These are phyloP conservation scores for Debaryomycetaceae sp. DNA, from an alignment of 1,139 yeast genomes.

Conservation along the genomic window DNA sequence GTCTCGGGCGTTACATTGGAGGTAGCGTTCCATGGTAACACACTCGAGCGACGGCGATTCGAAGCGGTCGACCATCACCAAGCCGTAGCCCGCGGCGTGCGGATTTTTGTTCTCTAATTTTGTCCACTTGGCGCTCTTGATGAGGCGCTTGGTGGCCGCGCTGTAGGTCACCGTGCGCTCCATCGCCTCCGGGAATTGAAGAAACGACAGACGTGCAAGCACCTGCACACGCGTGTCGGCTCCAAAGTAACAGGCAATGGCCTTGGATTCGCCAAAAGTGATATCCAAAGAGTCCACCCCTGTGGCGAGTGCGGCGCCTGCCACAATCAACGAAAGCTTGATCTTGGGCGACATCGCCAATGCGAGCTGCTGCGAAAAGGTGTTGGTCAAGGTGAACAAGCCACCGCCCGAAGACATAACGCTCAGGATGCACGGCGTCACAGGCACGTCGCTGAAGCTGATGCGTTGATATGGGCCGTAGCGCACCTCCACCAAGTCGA, in stretches of 20 bases:
- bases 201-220: conserved; percentile 13
- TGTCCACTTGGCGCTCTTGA: conserved; percentile 10
- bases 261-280: conserved; percentile 12
- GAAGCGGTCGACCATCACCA: conserved; percentile 14
- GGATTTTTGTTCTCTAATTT: conserved; percentile 8
- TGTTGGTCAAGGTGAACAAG: conserved; percentile 12
- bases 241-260: conserved; percentile 14
- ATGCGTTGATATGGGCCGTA: conserved; percentile 12
- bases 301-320: conserved; percentile 13
- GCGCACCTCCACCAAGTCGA: conserved; percentile 17
- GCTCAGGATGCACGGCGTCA: conserved; percentile 17
- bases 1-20: conserved; percentile 12
- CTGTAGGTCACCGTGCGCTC: conserved; percentile 10
- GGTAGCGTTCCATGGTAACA: conserved; percentile 13
- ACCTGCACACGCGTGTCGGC: conserved; percentile 18
- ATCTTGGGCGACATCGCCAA: conserved; percentile 10
- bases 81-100: conserved; percentile 11
- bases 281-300: conserved; percentile 13
- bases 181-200: conserved; percentile 15
- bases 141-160: conserved; percentile 8
- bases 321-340: conserved; percentile 7
- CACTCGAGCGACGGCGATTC: conserved; percentile 15
- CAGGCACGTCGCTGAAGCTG: conserved; percentile 12
- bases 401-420: conserved; percentile 17
- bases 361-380: conserved; percentile 10